Conservation (phyloP, 1,284 basidiomycete species). For the Ceratobasidium sp. region DNA sequence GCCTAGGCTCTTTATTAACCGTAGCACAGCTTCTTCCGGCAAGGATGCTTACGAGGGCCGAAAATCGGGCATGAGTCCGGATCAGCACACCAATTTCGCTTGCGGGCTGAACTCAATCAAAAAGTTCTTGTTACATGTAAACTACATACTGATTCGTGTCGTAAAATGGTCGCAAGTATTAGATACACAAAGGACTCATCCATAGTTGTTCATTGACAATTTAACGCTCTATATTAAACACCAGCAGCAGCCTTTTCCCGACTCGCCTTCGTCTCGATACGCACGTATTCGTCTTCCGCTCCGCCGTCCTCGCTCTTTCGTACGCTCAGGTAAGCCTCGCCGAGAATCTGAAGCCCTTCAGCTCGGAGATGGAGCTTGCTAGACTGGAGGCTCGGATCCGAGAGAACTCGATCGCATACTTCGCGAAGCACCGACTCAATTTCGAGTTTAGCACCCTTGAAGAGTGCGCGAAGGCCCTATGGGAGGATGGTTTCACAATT, state of each 20-base stretch:
- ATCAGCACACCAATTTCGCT: no score
- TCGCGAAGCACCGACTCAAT: slow-evolving; percentile 94
- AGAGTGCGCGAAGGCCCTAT: slow-evolving; percentile 79
- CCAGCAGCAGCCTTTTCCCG: slow-evolving; percentile 49
- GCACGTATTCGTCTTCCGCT: slow-evolving; percentile 82
- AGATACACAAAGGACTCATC: not conserved
- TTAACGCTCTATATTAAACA: not conserved
- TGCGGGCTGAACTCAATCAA: no score
- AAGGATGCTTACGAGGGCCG: no score
- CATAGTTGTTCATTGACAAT: not conserved
- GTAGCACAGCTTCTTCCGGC: no score
- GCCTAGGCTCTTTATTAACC: no score
- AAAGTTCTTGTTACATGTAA: no score
- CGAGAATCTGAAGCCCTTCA: slow-evolving; percentile 82
- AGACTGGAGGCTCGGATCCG: slow-evolving; percentile 48
- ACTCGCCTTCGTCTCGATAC: slow-evolving; percentile 69
- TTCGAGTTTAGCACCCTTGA: slow-evolving; percentile 96
- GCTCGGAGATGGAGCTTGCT: slow-evolving; percentile 62
- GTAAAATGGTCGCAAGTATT: not conserved
- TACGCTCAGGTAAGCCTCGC: slow-evolving; percentile 73
- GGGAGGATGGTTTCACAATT: not conserved
- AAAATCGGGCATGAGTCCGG: no score
- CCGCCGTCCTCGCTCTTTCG: slow-evolving; percentile 63
- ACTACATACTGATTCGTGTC: not conserved
- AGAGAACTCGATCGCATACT: slow-evolving; percentile 87